A percentile compares a stretch with the other conserved stretches of the same genome.
Conservation (phyloP, 768 basidiomycete genomes). For the Lactarius psammicola region DNA sequence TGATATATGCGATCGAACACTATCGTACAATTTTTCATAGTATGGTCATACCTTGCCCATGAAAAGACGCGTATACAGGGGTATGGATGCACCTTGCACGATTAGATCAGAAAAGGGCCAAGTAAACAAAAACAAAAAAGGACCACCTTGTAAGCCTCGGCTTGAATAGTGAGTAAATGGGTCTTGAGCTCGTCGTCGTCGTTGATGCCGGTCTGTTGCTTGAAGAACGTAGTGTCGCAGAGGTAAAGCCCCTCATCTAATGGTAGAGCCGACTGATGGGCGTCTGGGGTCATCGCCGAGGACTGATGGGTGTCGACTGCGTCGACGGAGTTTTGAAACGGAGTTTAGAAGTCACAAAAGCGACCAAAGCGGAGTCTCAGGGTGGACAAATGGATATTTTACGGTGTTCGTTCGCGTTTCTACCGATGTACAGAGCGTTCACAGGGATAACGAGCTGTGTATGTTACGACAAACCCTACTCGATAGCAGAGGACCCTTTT, state of each 20-base stretch:
- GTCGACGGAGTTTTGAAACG: too few relatives aligned
- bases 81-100: constrained; percentile 34
- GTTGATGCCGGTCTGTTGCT: constrained; percentile 34
- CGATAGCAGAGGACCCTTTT: too few relatives aligned
- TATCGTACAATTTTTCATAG: not conserved
- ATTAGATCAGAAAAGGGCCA: not conserved
- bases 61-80: constrained; percentile 35
- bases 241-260: constrained; percentile 18
- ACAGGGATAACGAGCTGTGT: too few relatives aligned
- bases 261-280: not conserved
- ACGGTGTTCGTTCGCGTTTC: too few relatives aligned
- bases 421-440: too few relatives aligned
- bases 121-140: not conserved
- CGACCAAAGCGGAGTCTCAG: too few relatives aligned
- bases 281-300: not conserved
- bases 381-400: too few relatives aligned
- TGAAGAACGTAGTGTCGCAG: constrained; percentile 30
- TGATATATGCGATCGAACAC: constrained; percentile 8
- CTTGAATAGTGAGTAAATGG: constrained; percentile 34
- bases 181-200: constrained; percentile 35
- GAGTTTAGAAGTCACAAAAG: too few relatives aligned
- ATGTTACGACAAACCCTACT: too few relatives aligned
- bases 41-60: constrained; percentile 30
- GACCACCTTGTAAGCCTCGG: constrained; percentile 35
- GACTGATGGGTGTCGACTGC: too few relatives aligned